phyloP scores from a whole-genome alignment of 345 rosid genomes.

The Populus deltoides region DNA sequence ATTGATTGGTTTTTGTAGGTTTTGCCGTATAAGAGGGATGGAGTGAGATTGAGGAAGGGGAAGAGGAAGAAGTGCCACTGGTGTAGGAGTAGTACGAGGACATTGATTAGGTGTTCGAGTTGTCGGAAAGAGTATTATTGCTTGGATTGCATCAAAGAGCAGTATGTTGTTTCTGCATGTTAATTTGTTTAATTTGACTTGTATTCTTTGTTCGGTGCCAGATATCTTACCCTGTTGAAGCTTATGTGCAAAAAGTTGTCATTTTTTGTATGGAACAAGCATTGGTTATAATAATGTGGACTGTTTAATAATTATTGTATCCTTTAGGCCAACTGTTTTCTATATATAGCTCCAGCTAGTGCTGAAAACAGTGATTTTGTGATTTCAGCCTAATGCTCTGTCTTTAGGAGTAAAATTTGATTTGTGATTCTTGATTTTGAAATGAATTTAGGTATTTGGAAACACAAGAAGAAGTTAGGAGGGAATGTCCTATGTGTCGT shows the following conservation, averaged over 20 bases:
- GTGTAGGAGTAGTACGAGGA: slow-evolving; percentile 56
- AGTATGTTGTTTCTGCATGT: slow-evolving; percentile 36
- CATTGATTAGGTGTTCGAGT: slow-evolving; percentile 62
- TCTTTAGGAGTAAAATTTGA: slow-evolving; percentile 5
- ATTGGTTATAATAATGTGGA: too few relatives aligned
- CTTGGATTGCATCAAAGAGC: slow-evolving; percentile 62
- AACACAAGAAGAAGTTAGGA: slow-evolving; percentile 72
- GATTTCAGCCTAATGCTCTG: neutral
- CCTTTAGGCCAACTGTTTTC: too few relatives aligned
- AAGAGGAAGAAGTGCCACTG: slow-evolving; percentile 76
- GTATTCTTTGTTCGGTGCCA: neutral
- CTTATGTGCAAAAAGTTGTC: neutral
- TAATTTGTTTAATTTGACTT: neutral
- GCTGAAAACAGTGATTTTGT: neutral
- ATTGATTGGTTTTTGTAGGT: slow-evolving; percentile 31
- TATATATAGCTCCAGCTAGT: neutral
- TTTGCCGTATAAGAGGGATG: slow-evolving; percentile 49
- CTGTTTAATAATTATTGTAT: neutral
- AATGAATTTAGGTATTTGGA: slow-evolving; percentile 54
- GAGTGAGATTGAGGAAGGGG: slow-evolving; percentile 49
- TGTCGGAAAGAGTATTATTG: slow-evolving; percentile 73
- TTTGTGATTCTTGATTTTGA: slow-evolving; percentile 5
- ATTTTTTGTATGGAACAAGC: neutral
- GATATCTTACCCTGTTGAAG: neutral
- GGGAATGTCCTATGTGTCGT: slow-evolving; percentile 78